These are phyloP conservation scores for Rutstroemia sp. DNA, from an alignment of 2,329 filamentous ascomycete genomes.

Conservation along the genomic window DNA sequence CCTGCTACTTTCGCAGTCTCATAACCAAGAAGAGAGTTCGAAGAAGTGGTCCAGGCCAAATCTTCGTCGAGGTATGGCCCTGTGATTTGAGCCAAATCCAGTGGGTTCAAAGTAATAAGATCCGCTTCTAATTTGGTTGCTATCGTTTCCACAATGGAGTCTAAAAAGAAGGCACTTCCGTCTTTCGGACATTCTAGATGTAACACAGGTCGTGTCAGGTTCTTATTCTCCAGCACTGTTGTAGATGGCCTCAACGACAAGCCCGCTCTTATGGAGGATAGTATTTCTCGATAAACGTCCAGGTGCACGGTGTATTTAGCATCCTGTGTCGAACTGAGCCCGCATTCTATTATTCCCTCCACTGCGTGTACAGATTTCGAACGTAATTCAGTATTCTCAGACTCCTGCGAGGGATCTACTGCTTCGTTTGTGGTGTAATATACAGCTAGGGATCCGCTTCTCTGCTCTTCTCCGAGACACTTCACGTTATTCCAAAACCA, in stretches of 20 bases:
- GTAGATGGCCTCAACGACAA: constrained; percentile 35
- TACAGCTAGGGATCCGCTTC: constrained; percentile 18
- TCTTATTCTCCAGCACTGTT: constrained; percentile 15
- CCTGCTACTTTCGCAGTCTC: constrained; percentile 48
- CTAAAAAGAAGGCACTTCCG: constrained; percentile 46
- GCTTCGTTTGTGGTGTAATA: constrained; percentile 6
- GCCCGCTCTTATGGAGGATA: constrained; percentile 42
- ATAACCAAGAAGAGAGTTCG: constrained; percentile 49
- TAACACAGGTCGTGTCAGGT: constrained; percentile 44
- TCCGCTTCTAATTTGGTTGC: constrained; percentile 57
- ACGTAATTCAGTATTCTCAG: neutral
- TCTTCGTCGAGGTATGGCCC: constrained; percentile 63
- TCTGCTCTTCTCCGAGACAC: constrained; percentile 12
- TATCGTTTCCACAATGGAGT: constrained; percentile 54
- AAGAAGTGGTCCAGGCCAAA: constrained; percentile 36
- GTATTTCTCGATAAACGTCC: constrained; percentile 32
- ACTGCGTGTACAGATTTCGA: constrained; percentile 3
- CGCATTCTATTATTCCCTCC: constrained; percentile 12
- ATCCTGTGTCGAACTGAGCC: constrained; percentile 12
- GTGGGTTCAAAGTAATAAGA: constrained; percentile 59
- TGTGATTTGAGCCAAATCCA: constrained; percentile 62
- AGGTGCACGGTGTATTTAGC: constrained; percentile 26
- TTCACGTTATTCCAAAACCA: constrained; percentile 50
- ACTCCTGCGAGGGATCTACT: no score
- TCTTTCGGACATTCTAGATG: constrained; percentile 52